Conservation (phyloP, 108 stramenopile genomes). For the Nitzschia sp. region DNA sequence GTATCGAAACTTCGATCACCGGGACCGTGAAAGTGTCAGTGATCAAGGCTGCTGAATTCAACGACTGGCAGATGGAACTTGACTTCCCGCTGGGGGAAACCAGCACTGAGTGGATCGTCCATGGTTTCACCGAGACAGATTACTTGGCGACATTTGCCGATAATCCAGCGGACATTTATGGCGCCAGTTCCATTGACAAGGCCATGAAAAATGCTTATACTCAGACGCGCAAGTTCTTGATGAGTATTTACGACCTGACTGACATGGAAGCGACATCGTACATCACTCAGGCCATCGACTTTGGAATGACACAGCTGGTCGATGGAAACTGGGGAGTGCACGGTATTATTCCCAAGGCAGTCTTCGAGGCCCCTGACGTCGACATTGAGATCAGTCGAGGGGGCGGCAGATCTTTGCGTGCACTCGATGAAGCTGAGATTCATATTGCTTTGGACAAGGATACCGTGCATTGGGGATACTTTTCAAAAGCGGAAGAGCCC, state of each 20-base stretch:
- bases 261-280: slow-evolving; percentile 39
- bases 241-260: slow-evolving; percentile 32
- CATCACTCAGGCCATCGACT: slow-evolving; percentile 42
- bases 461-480: slow-evolving; percentile 47
- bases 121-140: slow-evolving; percentile 47
- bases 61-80: slow-evolving; percentile 20
- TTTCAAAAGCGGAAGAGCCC: slow-evolving; percentile 29
- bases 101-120: slow-evolving; percentile 33
- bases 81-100: slow-evolving; percentile 47
- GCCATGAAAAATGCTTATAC: slow-evolving; percentile 45
- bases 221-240: slow-evolving; percentile 48
- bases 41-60: slow-evolving; percentile 41
- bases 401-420: neutral
- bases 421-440: neutral
- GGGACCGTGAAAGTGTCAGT: slow-evolving; percentile 35
- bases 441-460: slow-evolving; percentile 2
- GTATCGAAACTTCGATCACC: slow-evolving; percentile 41
- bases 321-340: slow-evolving; percentile 55
- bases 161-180: slow-evolving; percentile 36
- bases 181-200: slow-evolving; percentile 30
- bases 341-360: slow-evolving; percentile 26
- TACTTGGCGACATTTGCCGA: slow-evolving; percentile 37
- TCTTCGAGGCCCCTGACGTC: slow-evolving; percentile 1
- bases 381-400: neutral
- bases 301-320: slow-evolving; percentile 39